These are phyloP conservation scores for Pseudonitzschia delicatissima DNA, from an alignment of 108 stramenopile species.

Conservation along the genomic window DNA sequence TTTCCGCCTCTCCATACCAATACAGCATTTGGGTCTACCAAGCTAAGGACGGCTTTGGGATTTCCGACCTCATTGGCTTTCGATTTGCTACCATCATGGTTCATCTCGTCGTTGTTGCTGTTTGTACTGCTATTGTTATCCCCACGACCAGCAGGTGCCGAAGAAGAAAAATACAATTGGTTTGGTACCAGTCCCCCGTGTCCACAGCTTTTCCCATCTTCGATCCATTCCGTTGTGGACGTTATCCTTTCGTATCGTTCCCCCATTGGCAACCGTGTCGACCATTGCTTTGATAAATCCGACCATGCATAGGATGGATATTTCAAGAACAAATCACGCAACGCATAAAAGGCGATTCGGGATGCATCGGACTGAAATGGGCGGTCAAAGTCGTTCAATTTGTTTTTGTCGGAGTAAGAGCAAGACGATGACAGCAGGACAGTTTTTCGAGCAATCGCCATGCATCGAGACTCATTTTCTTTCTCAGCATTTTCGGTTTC, in stretches of 20 bases:
- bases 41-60: background rate
- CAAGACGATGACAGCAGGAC: background rate
- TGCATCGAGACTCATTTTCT: background rate
- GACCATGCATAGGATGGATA: conserved; percentile 11
- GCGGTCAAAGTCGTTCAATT: background rate
- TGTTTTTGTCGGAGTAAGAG: background rate
- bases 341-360: conserved; percentile 4
- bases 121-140: background rate
- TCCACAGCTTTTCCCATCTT: background rate
- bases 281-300: conserved; percentile 4
- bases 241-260: conserved; percentile 7
- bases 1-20: background rate
- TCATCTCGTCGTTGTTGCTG: background rate
- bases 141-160: background rate
- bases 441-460: conserved; percentile 18
- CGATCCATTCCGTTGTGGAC: conserved; percentile 9
- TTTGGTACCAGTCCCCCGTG: background rate
- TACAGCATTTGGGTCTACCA: conserved; percentile 4
- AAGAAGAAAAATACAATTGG: conserved; percentile 1
- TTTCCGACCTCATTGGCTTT: background rate
- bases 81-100: background rate
- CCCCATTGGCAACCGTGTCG: conserved; percentile 4
- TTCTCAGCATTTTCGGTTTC: background rate
- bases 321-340: conserved; percentile 4
- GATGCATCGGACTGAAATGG: background rate